Evolutionary conservation across 2,329 filamentous ascomycete species (phyloP).

Genomic region (Ascochyta koolunga): DNA sequence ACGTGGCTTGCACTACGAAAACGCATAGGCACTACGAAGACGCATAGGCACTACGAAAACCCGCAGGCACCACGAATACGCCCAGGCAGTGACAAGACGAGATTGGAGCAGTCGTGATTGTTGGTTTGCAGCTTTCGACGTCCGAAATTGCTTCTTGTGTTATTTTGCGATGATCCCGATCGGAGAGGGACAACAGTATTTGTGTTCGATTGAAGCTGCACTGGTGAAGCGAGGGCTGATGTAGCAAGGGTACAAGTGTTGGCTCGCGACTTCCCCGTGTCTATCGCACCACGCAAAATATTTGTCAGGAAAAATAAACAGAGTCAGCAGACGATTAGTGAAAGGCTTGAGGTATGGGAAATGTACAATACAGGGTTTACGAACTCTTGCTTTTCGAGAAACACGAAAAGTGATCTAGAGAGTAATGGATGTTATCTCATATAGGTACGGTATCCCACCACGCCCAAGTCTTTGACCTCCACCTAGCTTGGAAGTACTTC

Average conservation of each 20-base stretch:
- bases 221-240: not conserved
- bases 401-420: too few species aligned
- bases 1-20: slow-evolving; percentile 4
- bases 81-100: not conserved
- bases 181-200: not conserved
- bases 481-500: not conserved
- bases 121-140: not conserved
- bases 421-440: too few species aligned
- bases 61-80: not conserved
- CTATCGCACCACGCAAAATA: too few species aligned
- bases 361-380: too few species aligned
- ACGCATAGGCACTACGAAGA: not conserved
- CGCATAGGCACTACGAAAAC: slow-evolving; percentile 3
- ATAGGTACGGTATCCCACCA: too few species aligned
- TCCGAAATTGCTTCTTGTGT: not conserved
- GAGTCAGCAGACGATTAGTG: too few species aligned
- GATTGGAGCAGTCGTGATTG: not conserved
- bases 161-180: not conserved
- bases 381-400: too few species aligned
- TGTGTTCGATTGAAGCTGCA: not conserved
- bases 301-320: not conserved
- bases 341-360: too few species aligned
- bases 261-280: too few species aligned
- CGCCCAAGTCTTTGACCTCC: too few species aligned
- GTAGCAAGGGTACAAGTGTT: too few species aligned